These are phyloP conservation scores for Pontederia crassipes DNA, from an alignment of 176 grass and related monocot genomes.

Conservation along the genomic window DNA sequence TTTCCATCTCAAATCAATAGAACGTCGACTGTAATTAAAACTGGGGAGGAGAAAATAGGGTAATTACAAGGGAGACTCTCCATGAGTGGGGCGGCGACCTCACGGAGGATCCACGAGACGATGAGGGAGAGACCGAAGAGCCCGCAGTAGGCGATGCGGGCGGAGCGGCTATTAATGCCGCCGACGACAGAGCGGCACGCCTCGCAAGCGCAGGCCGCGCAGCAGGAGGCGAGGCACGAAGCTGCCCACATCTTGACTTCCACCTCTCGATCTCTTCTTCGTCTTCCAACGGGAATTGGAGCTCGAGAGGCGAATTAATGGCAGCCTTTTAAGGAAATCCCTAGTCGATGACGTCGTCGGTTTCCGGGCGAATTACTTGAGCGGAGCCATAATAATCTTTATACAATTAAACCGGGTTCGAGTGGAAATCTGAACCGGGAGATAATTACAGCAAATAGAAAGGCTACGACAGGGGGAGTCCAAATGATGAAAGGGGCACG, in stretches of 20 bases:
- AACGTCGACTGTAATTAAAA: not conserved
- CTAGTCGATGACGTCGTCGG: too few species aligned
- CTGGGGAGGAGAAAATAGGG: conserved; percentile 2
- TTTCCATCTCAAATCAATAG: not conserved
- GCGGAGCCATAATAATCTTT: too few species aligned
- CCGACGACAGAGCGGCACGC: conserved; percentile 93
- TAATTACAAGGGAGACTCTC: conserved; percentile 71
- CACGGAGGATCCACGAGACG: conserved; percentile 85
- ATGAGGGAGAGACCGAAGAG: conserved; percentile 98
- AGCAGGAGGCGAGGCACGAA: conserved; percentile 97
- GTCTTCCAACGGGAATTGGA: too few species aligned
- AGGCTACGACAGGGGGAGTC: too few species aligned
- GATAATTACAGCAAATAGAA: too few species aligned
- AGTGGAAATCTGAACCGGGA: too few species aligned
- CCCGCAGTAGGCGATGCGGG: conserved; percentile 97
- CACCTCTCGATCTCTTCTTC: not conserved
- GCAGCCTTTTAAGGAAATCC: not conserved
- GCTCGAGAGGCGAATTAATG: too few species aligned
- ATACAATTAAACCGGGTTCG: too few species aligned
- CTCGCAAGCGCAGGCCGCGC: conserved; percentile 98
- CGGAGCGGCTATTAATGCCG: conserved; percentile 91
- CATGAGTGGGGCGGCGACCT: conserved; percentile 94
- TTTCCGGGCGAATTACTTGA: too few species aligned
- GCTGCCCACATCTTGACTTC: conserved; percentile 69
- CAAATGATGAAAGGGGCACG: too few species aligned